phyloP scores from a whole-genome alignment of 2,329 filamentous ascomycete species.

The Xylaria sp. region DNA sequence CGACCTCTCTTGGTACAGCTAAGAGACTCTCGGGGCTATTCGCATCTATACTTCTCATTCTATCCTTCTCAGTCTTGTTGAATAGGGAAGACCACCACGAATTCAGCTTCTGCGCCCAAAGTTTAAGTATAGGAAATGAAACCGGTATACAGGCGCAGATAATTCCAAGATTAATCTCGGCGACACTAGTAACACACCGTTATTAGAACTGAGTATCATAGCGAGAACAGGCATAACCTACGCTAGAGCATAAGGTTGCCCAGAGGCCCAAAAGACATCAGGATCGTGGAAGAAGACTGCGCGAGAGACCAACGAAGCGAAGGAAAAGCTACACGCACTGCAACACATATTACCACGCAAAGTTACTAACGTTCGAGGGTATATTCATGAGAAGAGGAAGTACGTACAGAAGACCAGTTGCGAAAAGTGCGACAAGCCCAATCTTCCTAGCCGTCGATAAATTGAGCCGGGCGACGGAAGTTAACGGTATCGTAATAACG shows the following conservation, averaged over 20 bases:
- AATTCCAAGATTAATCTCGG: neutral
- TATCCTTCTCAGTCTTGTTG: neutral
- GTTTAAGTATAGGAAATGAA: neutral
- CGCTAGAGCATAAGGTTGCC: neutral
- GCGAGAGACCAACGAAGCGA: neutral
- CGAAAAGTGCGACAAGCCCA: neutral
- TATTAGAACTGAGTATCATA: neutral
- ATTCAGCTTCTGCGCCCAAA: neutral
- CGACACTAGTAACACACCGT: neutral
- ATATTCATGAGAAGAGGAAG: neutral
- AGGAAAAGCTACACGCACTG: neutral
- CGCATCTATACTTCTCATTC: neutral
- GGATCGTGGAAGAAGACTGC: neutral
- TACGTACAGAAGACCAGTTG: neutral
- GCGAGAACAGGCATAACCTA: neutral
- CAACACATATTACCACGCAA: neutral
- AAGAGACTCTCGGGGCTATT: neutral
- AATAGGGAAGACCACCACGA: neutral
- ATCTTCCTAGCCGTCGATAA: neutral
- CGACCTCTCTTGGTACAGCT: neutral
- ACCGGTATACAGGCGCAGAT: neutral
- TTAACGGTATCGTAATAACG: neutral
- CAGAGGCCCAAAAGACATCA: neutral
- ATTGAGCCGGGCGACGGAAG: neutral
- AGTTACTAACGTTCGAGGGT: neutral